These are phyloP conservation scores for Ajuga chamaepitys DNA, from an alignment of 257 asterid species.

Conservation along the genomic window DNA sequence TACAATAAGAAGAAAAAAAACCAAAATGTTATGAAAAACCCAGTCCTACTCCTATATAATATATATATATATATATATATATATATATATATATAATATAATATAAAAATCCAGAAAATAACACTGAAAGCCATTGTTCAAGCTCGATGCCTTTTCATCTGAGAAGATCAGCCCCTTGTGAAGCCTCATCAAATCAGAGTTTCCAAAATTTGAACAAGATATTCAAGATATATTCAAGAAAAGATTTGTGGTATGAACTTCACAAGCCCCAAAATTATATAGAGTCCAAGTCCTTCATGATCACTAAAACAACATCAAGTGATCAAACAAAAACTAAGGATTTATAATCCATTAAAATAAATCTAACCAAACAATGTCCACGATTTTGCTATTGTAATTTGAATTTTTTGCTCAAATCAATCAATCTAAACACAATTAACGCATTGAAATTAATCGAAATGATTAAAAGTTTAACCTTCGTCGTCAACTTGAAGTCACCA, in stretches of 20 bases:
- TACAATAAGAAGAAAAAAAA: neutral
- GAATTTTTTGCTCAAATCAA: too few relatives aligned
- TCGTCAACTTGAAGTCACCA: conserved; percentile 34
- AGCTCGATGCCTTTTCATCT: neutral
- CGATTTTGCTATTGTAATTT: too few relatives aligned
- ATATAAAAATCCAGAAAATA: neutral
- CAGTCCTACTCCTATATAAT: neutral
- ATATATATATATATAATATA: too few relatives aligned
- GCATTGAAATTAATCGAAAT: neutral
- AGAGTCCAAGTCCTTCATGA: too few relatives aligned
- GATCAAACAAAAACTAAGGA: too few relatives aligned
- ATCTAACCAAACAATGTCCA: too few relatives aligned
- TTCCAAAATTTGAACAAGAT: neutral
- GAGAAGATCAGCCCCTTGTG: neutral
- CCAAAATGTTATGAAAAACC: neutral
- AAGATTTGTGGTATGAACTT: too few relatives aligned
- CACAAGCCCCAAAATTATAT: neutral
- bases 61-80: too few relatives aligned
- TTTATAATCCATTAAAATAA: too few relatives aligned
- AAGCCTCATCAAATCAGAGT: neutral
- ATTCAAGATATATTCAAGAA: neutral
- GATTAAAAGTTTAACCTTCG: conserved; percentile 30
- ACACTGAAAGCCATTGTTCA: neutral
- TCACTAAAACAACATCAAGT: too few relatives aligned
- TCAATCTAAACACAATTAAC: neutral